These are phyloP conservation scores for Claviceps quebecensis DNA, from an alignment of 2,329 filamentous ascomycete species.

Conservation along the genomic window DNA sequence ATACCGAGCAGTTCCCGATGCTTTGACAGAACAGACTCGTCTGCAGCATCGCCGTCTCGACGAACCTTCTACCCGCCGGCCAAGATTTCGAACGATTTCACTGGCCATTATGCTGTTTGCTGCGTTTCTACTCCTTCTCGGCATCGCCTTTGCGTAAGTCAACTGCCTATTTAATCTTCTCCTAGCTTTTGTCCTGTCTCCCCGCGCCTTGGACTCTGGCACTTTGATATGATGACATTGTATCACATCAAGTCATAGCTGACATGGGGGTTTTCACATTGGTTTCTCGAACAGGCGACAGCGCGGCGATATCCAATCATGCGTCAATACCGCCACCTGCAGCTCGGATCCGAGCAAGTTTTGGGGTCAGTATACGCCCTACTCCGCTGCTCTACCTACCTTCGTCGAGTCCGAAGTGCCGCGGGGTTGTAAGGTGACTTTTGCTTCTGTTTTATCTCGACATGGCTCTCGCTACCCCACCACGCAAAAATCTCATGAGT, in stretches of 20 bases:
- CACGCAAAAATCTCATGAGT: conserved; percentile 45
- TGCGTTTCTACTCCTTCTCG: conserved; percentile 7
- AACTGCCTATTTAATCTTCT: not conserved
- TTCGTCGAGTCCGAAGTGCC: conserved; percentile 47
- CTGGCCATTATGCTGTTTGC: conserved; percentile 8
- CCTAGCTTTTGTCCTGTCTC: not conserved
- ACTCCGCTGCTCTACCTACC: conserved; percentile 56
- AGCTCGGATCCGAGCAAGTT: conserved; percentile 44
- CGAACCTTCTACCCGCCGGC: not conserved
- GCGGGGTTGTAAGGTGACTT: conserved; percentile 54
- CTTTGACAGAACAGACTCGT: not conserved
- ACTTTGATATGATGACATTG: not conserved
- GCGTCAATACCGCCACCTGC: conserved; percentile 26
- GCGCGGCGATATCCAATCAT: conserved; percentile 1
- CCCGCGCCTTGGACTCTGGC: too few relatives aligned
- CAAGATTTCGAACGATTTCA: conserved; percentile 8
- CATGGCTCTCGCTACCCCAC: conserved; percentile 81
- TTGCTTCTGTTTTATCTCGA: conserved; percentile 68
- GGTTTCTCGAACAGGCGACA: conserved; percentile 2
- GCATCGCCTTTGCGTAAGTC: conserved; percentile 9
- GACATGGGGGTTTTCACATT: not conserved
- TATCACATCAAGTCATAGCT: not conserved
- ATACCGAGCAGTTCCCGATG: conserved; percentile 16
- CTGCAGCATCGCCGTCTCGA: not conserved
- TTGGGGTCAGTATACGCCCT: conserved; percentile 86